A percentile compares a stretch with the other conserved stretches of the same genome.
phyloP scores from a whole-genome alignment of 257 asterid genomes.

The Primulina huaijiensis region DNA sequence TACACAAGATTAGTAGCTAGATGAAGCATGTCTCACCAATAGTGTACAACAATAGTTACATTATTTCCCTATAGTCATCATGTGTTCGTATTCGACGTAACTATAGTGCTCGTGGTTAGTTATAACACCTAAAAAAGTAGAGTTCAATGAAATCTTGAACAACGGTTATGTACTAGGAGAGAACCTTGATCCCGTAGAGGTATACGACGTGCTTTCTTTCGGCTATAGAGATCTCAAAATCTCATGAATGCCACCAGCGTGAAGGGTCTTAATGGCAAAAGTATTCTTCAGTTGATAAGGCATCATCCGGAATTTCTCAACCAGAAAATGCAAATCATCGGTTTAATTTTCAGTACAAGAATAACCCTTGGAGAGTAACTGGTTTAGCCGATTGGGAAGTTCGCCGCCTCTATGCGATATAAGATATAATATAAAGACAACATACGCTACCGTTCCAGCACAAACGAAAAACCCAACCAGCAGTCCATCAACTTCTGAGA shows the following conservation, averaged over 20 bases:
- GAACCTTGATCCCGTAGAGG: constrained; percentile 18
- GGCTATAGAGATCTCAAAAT: not conserved
- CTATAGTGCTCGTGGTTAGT: no score
- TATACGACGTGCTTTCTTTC: not conserved
- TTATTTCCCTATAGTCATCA: no score
- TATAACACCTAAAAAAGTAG: no score
- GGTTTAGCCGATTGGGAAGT: constrained; percentile 43
- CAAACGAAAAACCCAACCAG: constrained; percentile 55
- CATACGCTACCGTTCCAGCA: constrained; percentile 59
- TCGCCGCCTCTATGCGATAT: constrained; percentile 51
- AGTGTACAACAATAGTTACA: no score
- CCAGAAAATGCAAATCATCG: constrained; percentile 3
- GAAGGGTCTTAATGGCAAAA: constrained; percentile 4
- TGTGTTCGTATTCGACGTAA: no score
- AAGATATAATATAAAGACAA: constrained; percentile 66
- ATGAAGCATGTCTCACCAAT: no score
- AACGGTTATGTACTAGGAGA: no score
- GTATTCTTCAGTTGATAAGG: constrained; percentile 7
- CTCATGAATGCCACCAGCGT: constrained; percentile 28
- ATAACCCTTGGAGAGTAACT: constrained; percentile 38
- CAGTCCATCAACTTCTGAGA: constrained; percentile 66
- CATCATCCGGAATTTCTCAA: constrained; percentile 7
- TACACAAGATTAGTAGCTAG: no score
- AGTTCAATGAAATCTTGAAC: no score
- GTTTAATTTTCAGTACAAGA: constrained; percentile 34